phyloP scores from a whole-genome alignment of 768 basidiomycete genomes.

The Leccinum sublutescens region DNA sequence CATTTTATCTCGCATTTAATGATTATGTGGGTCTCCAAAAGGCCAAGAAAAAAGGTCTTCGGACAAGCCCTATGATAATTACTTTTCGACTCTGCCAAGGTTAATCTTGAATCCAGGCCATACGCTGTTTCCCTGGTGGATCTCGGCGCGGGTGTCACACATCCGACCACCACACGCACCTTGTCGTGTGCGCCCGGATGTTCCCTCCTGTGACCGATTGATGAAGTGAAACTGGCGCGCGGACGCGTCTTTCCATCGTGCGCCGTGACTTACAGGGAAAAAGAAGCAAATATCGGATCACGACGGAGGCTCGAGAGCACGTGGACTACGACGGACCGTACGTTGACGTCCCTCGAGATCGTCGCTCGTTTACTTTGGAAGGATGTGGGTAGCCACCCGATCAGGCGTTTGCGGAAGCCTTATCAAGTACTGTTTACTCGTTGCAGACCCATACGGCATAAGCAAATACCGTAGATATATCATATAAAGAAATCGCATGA shows the following conservation, averaged over 20 bases:
- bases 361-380: conserved; percentile 17
- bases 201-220: background rate
- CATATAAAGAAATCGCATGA: conserved; percentile 5
- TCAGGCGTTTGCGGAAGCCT: conserved; percentile 12
- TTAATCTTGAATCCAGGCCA: conserved; percentile 24
- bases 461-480: conserved; percentile 3
- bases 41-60: conserved; percentile 8
- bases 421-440: background rate
- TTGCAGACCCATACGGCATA: conserved; percentile 11
- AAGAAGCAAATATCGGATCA: conserved; percentile 14
- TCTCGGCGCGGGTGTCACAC: conserved; percentile 10
- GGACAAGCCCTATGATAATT: conserved; percentile 14
- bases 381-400: conserved; percentile 24
- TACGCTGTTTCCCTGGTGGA: conserved; percentile 10
- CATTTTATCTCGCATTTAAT: conserved; percentile 24
- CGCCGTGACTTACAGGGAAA: background rate
- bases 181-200: background rate
- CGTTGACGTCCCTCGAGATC: conserved; percentile 16
- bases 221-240: background rate
- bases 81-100: conserved; percentile 14
- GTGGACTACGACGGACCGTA: conserved; percentile 2
- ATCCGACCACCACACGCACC: background rate
- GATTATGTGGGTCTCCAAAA: conserved; percentile 15
- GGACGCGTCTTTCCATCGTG: background rate
- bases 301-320: background rate